Evolutionary conservation across 805 yeast genomes (phyloP).

Genomic region (Brettanomyces anomalus): DNA sequence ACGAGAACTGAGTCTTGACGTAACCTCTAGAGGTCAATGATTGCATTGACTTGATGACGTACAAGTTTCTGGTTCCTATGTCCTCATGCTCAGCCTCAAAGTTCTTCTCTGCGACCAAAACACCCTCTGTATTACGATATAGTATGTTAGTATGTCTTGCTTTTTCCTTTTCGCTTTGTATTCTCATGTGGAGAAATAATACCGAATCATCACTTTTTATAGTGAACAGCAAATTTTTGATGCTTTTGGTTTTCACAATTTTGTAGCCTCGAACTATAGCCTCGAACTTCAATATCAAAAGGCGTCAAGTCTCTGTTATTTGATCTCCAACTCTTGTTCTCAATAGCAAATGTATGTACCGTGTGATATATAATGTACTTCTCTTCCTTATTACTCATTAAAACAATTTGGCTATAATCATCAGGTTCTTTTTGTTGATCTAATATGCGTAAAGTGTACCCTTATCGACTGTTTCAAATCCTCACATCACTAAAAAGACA

Average conservation of each 20-base stretch:
- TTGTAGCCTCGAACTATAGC: no score
- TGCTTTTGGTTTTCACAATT: background rate
- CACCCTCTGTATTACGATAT: slow-evolving; percentile 71
- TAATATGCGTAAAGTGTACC: no score
- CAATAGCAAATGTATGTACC: no score
- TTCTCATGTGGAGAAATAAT: background rate
- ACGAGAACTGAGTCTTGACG: slow-evolving; percentile 99
- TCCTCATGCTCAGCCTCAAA: slow-evolving; percentile 97
- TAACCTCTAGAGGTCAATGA: slow-evolving; percentile 97
- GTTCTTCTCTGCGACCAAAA: slow-evolving; percentile 98
- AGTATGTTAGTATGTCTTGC: background rate
- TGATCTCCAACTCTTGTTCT: no score
- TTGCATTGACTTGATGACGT: slow-evolving; percentile 97
- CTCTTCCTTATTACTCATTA: no score
- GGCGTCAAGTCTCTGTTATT: no score
- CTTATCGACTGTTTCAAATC: no score
- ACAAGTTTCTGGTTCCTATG: slow-evolving; percentile 96
- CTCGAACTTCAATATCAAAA: no score
- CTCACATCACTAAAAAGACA: no score
- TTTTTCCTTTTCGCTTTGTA: background rate
- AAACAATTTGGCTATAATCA: no score
- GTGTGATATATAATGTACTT: no score
- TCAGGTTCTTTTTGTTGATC: no score
- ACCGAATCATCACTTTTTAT: background rate
- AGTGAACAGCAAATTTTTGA: background rate